Conservation (phyloP, 2,329 filamentous ascomycete species). For the Colletotrichum trifolii region DNA sequence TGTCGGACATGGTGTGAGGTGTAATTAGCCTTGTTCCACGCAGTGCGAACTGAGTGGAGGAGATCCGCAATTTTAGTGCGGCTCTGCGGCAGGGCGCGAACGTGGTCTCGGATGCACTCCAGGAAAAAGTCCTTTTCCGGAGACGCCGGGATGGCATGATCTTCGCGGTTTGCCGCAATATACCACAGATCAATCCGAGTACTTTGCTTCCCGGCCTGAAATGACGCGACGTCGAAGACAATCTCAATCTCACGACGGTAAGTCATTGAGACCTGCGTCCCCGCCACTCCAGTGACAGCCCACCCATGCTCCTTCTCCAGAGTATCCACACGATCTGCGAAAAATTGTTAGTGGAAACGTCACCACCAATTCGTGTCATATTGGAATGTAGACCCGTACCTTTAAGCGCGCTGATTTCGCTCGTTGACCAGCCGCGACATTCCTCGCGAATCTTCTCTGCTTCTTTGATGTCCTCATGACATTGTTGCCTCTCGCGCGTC, state of each 20-base stretch:
- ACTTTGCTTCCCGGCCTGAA: slow-evolving; percentile 60
- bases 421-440: slow-evolving; percentile 87
- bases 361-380: too few relatives aligned
- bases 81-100: slow-evolving; percentile 70
- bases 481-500: slow-evolving; percentile 75
- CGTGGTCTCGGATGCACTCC: slow-evolving; percentile 75
- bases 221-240: slow-evolving; percentile 74
- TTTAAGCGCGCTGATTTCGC: slow-evolving; percentile 84
- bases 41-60: slow-evolving; percentile 66
- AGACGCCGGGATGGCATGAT: slow-evolving; percentile 65
- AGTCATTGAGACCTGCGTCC: slow-evolving; percentile 75
- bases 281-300: slow-evolving; percentile 74
- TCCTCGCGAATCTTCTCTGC: slow-evolving; percentile 88
- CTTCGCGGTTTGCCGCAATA: slow-evolving; percentile 68
- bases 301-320: slow-evolving; percentile 77
- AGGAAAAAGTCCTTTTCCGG: slow-evolving; percentile 81
- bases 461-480: slow-evolving; percentile 78
- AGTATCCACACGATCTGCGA: slow-evolving; percentile 69
- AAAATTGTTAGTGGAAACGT: slow-evolving; percentile 48
- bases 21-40: slow-evolving; percentile 73
- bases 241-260: slow-evolving; percentile 80
- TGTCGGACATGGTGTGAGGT: slow-evolving; percentile 70
- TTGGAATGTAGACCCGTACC: slow-evolving; percentile 56
- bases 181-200: slow-evolving; percentile 76
- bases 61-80: slow-evolving; percentile 67